Conservation (phyloP, 192 early-diverging fungal species). For the Linnemannia schmuckeri region DNA sequence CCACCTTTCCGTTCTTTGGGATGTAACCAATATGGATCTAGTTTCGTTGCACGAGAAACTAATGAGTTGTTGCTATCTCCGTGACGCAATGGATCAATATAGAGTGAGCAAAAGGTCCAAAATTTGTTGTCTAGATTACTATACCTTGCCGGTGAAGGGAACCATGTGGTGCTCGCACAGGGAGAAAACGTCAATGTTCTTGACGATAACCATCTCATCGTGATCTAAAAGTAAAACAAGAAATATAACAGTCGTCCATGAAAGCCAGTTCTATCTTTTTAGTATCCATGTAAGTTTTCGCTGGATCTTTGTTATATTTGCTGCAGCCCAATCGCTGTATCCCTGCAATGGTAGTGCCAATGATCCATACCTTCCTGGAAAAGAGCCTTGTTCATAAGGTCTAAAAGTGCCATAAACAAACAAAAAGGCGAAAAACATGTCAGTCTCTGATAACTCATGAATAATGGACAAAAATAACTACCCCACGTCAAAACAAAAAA, state of each 20-base stretch:
- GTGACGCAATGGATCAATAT: not conserved
- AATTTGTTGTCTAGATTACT: not conserved
- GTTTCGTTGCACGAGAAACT: not conserved
- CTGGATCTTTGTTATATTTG: too few species aligned
- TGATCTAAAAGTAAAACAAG: conserved; percentile 70
- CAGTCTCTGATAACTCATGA: not conserved
- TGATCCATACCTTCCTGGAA: conserved; percentile 87
- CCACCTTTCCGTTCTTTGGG: conserved; percentile 88
- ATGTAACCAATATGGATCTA: conserved; percentile 97
- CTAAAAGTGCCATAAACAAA: conserved; percentile 44
- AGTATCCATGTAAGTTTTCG: too few species aligned
- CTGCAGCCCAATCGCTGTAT: not conserved
- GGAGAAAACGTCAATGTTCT: conserved; percentile 95
- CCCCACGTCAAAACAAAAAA: not conserved
- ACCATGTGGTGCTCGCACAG: conserved; percentile 99
- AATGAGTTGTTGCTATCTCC: too few species aligned
- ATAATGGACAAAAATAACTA: too few species aligned
- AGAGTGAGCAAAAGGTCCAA: not conserved
- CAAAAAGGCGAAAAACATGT: not conserved
- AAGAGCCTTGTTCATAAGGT: conserved; percentile 93
- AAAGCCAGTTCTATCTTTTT: not conserved
- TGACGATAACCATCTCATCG: conserved; percentile 99
- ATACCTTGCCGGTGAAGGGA: conserved; percentile 95
- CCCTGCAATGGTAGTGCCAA: not conserved
- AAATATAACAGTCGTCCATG: not conserved